Percentiles rank a stretch among this genome's conserved stretches.
These are phyloP conservation scores for Blastobotrys attinorum DNA, from an alignment of 805 yeast genomes.

Conservation along the genomic window DNA sequence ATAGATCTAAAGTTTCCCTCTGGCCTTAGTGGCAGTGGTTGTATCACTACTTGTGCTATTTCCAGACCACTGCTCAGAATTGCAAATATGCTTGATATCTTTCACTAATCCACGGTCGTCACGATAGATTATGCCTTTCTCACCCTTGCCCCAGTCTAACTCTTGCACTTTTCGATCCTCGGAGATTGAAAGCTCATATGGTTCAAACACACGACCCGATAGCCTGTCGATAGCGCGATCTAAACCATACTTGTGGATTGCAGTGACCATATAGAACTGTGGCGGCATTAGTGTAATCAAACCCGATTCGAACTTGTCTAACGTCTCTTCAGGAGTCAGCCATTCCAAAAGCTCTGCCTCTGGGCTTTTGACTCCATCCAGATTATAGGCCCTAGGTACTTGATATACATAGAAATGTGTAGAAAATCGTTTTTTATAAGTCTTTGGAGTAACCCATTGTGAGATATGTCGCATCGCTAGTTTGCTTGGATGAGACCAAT, in stretches of 20 bases:
- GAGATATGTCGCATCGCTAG: constrained; percentile 14
- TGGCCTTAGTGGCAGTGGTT: too few species aligned
- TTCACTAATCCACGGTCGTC: constrained; percentile 8
- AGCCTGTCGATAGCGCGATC: constrained; percentile 8
- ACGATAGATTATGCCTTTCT: constrained; percentile 13
- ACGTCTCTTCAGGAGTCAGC: constrained; percentile 21
- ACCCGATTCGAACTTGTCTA: constrained; percentile 17
- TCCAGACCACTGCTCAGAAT: too few species aligned
- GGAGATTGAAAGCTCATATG: constrained; percentile 11
- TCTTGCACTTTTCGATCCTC: constrained; percentile 3
- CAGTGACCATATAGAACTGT: constrained; percentile 22
- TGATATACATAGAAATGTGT: constrained; percentile 24
- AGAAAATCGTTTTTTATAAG: constrained; percentile 19
- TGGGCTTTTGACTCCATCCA: constrained; percentile 8
- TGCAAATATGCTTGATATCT: constrained; percentile 7
- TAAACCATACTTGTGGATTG: constrained; percentile 12
- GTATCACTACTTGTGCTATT: too few species aligned
- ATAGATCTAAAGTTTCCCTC: too few species aligned
- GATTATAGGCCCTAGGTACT: constrained; percentile 9
- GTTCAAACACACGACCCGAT: constrained; percentile 16
- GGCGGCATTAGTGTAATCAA: constrained; percentile 24
- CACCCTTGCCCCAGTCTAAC: constrained; percentile 24
- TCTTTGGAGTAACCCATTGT: constrained; percentile 26
- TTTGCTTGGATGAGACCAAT: constrained; percentile 5
- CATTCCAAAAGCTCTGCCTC: constrained; percentile 19